A percentile compares a stretch with the other conserved stretches of the same genome.
Conservation (phyloP, 768 basidiomycete species). For the Calocybe gangraenosa region DNA sequence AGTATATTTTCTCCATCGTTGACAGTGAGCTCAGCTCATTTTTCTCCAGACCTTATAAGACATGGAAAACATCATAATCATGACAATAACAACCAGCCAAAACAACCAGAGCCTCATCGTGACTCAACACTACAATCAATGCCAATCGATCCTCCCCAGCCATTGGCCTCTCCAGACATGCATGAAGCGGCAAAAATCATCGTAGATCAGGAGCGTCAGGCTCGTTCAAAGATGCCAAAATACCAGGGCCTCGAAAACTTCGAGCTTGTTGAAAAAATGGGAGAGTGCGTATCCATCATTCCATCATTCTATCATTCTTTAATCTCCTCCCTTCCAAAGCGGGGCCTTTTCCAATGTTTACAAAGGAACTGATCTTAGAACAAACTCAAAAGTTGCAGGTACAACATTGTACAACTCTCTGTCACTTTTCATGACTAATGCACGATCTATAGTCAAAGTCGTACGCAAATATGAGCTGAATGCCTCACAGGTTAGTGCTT, state of each 20-base stretch:
- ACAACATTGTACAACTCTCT: constrained; percentile 24
- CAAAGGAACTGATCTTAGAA: constrained; percentile 76
- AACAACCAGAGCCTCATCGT: constrained; percentile 17
- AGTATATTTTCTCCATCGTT: constrained; percentile 41
- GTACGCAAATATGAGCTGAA: constrained; percentile 93
- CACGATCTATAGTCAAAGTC: constrained; percentile 71
- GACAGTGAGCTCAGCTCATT: constrained; percentile 8
- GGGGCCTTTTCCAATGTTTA: constrained; percentile 99
- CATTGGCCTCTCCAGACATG: constrained; percentile 22
- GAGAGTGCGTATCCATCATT: constrained; percentile 63
- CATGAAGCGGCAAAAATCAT: constrained; percentile 59
- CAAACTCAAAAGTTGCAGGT: constrained; percentile 82
- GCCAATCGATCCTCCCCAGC: constrained; percentile 17
- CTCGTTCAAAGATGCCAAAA: constrained; percentile 74
- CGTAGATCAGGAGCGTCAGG: constrained; percentile 70
- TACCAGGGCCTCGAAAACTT: constrained; percentile 84
- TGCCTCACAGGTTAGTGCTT: constrained; percentile 71
- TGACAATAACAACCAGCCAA: constrained; percentile 26
- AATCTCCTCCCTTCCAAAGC: constrained; percentile 31
- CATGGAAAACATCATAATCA: constrained; percentile 70
- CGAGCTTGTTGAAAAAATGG: constrained; percentile 81
- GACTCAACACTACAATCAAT: constrained; percentile 28
- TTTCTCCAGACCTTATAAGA: constrained; percentile 65
- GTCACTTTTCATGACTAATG: constrained; percentile 9
- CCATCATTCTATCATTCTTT: constrained; percentile 11